Base-by-base conservation (phyloP, 2,329 filamentous ascomycete species). In the Pestalotiopsis sp. region DNA sequence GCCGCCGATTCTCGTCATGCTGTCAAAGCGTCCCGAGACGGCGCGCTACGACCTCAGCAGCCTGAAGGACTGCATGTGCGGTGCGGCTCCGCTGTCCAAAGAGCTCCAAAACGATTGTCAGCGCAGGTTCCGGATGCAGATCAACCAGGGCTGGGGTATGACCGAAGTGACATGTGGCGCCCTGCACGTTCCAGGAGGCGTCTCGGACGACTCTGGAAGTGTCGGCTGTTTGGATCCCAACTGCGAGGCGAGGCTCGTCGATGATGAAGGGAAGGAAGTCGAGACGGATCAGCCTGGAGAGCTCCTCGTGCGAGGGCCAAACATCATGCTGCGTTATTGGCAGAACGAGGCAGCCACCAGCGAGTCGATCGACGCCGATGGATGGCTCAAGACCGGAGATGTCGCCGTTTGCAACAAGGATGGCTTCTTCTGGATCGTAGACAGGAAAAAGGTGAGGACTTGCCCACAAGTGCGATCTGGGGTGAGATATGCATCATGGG, bases 371-470 rank as follows among this genome's bases (percentile, higher is more conserved):
- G 84, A 83, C 3, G 60, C 72, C 0, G 85, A 88, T 60, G 85
- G 86, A 1, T 91, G 88, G 86, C 76, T 90, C 68, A 86, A 83
- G 75, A 90, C 89, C 0, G 89, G 89, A 0, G 89, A 90, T 73
- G 78, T 89, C 65, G 86, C 84, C 0, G 80, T 84, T 57, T 78
- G 82, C 63, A 82, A 89, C 68, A 70, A 83, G 65, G 74, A 84
- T 2, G 82, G 82, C 7, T 77, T 82, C 67, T 82, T 89, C 69
- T 86, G 73, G 80, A 85, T 88, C 67, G 85, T 88, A 0, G 87
- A 89, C 73, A 80, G 88, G 27, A 89, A 86, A 76, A 83, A 87
- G 79, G 80, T 81, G 23, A 64, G 70, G 31, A 13, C 20, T 27
- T 9, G 3, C 52, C 58, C 45, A 23, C 11, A 23, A 11, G 45